Evolutionary conservation across 345 rosid genomes (phyloP), one percentile per base, ranked within the genome.

Genomic region (Clausena lansium): DNA sequence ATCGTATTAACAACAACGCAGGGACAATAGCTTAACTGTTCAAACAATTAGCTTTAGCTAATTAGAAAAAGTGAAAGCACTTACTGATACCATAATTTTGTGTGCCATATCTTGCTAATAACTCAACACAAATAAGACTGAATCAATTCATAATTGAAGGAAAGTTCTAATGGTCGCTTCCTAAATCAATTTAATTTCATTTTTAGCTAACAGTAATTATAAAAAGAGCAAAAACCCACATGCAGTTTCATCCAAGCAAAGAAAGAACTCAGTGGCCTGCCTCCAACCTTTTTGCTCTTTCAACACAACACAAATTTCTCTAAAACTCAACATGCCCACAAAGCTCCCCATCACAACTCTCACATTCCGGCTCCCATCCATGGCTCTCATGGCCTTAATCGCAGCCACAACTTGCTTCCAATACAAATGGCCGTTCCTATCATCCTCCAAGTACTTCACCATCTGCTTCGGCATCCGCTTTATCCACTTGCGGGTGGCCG

Each of bases 191-290:
- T 65, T 47, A 7, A 20, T 65, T 35, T 65, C 25, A 35, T 33
- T 65, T 65, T 35, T 35, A 32, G 11, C 41, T 3, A 45, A 45
- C 5, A 45, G 50, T 3, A 45, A 13, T 45, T 45, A 45, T 45
- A 60, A 14, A 61, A 61, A 61, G 32, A 28, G 36, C 11, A 24
- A 60, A 57, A 74, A 78, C 74, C 22, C 41, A 89, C 97, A 95
- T 93, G 98, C 83, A 95, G 82, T 81, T 95, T 93, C 98, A 95
- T 95, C 98, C 98, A 95, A 33, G 84, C 73, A 85, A 95, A 95
- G n/a, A n/a, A n/a, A n/a, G 82, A 93, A 91, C 69, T 93, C 95
- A 64, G 88, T 77, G 36, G 81, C 98, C 86, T 95, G 95, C 60
- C 87, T 87, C 98, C 98, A 95, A 19, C 90, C 87, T 77, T 83